Evolutionary conservation across 306 rosid species (phyloP), one percentile per base, ranked within the genome.

Genomic region (Mucuna pruriens): DNA sequence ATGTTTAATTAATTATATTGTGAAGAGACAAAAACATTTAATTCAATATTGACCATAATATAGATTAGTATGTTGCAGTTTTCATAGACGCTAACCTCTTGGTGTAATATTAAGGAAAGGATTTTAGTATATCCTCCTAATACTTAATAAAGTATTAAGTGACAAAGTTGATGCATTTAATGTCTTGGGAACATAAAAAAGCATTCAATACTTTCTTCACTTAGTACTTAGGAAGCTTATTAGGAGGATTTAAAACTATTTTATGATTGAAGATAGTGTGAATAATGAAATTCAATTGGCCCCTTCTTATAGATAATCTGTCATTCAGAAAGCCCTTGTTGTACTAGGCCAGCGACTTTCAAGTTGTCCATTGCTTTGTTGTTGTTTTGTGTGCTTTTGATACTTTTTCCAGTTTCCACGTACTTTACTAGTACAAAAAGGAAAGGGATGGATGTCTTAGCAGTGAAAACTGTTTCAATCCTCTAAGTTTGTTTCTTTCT

Each of bases 251-350:
- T 68, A 12, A 22, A 68, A 42, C 23, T 22, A 23, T 68, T 68
- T 42, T 9, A 17, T 33, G 39, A 77, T 62, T 45, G 6, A 45
- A 76, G 55, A 17, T 29, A 45, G 62, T 31, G 10, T 49, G 31
- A 77, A 64, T 26, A 34, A 49, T 64, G 26, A 45, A 77, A 77
- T 65, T 78, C 68, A 36, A 54, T 52, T 52, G 57, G 9, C 34
- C 10, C 13, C 54, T 48, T 6, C 7, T 77, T 63, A 34, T 13
- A 46, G n/a, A 55, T 38, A 64, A 73, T 15, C 46, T 74, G 62
- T 31, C 40, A 10, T 75, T 54, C 11, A 4, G 67, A 74, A 54
- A 74, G 22, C 39, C 69, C 12, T 31, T 75, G 71, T 10, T 42
- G 9, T 66, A 25, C 11, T 31, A 42, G 68, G 51, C 16, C 23